These are phyloP conservation scores for Malus hybrid DNA, from an alignment of 331 rosid species.

Conservation along the genomic window DNA sequence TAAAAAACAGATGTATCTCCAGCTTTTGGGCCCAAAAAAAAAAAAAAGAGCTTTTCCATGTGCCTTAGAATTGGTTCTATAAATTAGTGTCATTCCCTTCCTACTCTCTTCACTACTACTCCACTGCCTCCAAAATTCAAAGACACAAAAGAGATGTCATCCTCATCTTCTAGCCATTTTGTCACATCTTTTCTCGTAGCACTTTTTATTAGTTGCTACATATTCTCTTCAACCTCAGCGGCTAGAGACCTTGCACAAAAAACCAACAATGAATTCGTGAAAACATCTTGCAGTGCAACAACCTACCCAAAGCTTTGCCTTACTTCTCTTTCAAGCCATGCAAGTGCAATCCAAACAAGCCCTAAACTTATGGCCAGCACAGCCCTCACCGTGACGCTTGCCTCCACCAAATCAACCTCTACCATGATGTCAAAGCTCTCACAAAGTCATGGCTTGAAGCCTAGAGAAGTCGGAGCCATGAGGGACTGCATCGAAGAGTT, in stretches of 20 bases:
- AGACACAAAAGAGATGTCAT: not conserved
- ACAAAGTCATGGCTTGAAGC: conserved; percentile 23
- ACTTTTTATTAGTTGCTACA: conserved; percentile 1
- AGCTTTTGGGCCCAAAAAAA: not conserved
- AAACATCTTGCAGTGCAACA: conserved; percentile 53
- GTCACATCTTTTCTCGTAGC: conserved; percentile 10
- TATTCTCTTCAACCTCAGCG: conserved; percentile 1
- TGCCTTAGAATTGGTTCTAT: not conserved
- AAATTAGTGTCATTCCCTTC: not conserved
- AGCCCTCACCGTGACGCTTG: conserved; percentile 58
- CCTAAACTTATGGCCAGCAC: conserved; percentile 37
- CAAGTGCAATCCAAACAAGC: conserved; percentile 42
- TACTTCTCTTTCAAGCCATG: conserved; percentile 49
- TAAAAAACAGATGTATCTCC: not conserved
- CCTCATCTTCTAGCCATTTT: conserved; percentile 21
- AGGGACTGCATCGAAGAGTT: conserved; percentile 66
- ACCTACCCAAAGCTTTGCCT: conserved; percentile 65
- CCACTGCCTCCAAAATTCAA: not conserved
- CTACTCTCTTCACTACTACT: not conserved
- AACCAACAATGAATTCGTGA: conserved; percentile 46
- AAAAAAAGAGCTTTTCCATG: not conserved
- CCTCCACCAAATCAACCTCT: conserved; percentile 42
- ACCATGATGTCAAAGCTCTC: conserved; percentile 22
- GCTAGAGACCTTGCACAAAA: conserved; percentile 14
- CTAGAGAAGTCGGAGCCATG: conserved; percentile 46